A percentile compares a stretch with the other conserved stretches of the same genome.
Conservation (phyloP, 2,329 filamentous ascomycete genomes). For the Simplicillium aogashimaense region DNA sequence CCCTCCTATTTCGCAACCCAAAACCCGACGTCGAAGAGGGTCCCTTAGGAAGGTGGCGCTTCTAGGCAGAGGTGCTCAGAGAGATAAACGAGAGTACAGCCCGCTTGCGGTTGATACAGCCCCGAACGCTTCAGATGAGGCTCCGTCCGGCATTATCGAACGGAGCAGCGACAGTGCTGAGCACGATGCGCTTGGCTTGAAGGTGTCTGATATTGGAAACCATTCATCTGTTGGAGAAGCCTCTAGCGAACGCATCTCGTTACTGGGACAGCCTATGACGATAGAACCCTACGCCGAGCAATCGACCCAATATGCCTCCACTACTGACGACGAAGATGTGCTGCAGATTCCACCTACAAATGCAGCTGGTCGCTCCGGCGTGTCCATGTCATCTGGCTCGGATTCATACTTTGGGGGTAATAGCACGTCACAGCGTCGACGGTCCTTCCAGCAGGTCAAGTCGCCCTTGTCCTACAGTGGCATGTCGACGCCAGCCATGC, state of each 20-base stretch:
- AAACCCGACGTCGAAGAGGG: constrained; percentile 62
- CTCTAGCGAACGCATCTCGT: not conserved
- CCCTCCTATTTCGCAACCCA: constrained; percentile 23
- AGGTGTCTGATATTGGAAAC: constrained; percentile 28
- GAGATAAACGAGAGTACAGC: constrained; percentile 45
- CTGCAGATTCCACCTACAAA: constrained; percentile 50
- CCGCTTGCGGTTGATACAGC: constrained; percentile 31
- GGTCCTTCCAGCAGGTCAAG: constrained; percentile 43
- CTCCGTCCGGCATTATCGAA: not conserved
- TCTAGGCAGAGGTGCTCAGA: constrained; percentile 61
- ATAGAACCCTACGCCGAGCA: constrained; percentile 8
- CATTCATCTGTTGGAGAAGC: constrained; percentile 5
- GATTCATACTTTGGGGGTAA: constrained; percentile 51
- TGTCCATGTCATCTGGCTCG: constrained; percentile 44
- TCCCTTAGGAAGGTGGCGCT: constrained; percentile 82
- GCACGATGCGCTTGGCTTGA: constrained; percentile 32
- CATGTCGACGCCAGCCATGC: constrained; percentile 36
- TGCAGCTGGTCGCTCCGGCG: constrained; percentile 28
- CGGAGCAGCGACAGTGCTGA: constrained; percentile 2
- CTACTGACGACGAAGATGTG: constrained; percentile 76
- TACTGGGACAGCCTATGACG: not conserved
- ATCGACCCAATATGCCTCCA: constrained; percentile 39
- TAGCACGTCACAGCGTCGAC: constrained; percentile 30
- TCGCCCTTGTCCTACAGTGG: constrained; percentile 50
- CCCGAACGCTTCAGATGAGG: constrained; percentile 13